A percentile compares a stretch with the other conserved stretches of the same genome.
Conservation (phyloP, 228 moss, liverwort and hornwort species). For the Sphagnum magellanicum region DNA sequence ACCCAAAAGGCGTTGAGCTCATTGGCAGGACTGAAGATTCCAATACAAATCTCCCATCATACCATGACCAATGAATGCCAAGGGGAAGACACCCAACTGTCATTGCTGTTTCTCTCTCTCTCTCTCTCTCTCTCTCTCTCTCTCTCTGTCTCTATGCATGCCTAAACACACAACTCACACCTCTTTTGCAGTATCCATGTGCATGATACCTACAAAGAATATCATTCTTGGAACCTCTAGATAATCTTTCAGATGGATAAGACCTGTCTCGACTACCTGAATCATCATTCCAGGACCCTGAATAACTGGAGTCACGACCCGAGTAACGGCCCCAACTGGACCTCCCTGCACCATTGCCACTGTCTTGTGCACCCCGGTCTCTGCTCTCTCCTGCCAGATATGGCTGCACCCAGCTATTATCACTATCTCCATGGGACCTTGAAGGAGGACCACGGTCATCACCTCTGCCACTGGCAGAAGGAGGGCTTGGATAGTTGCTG, state of each 20-base stretch:
- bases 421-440: constrained; percentile 29
- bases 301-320: constrained; percentile 35
- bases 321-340: constrained; percentile 38
- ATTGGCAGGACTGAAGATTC: too few species aligned
- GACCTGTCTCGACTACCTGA: constrained; percentile 33
- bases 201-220: constrained; percentile 80
- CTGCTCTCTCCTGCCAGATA: constrained; percentile 27
- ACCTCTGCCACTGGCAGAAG: constrained; percentile 29
- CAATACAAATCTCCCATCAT: too few species aligned
- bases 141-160: constrained; percentile 40
- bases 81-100: too few species aligned
- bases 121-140: neutral
- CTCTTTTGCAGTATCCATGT: constrained; percentile 92
- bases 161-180: constrained; percentile 90
- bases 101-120: too few species aligned
- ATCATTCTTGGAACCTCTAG: constrained; percentile 75
- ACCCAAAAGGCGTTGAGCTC: too few species aligned
- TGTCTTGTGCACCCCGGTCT: constrained; percentile 33
- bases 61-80: too few species aligned
- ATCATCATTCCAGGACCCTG: constrained; percentile 37
- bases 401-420: constrained; percentile 46
- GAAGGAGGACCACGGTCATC: constrained; percentile 66
- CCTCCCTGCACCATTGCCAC: constrained; percentile 21
- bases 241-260: constrained; percentile 27
- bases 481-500: constrained; percentile 31